Evolutionary conservation across 2,329 filamentous ascomycete species (phyloP), one percentile per base, ranked within the genome.

Genomic region (Xylaria sp.): DNA sequence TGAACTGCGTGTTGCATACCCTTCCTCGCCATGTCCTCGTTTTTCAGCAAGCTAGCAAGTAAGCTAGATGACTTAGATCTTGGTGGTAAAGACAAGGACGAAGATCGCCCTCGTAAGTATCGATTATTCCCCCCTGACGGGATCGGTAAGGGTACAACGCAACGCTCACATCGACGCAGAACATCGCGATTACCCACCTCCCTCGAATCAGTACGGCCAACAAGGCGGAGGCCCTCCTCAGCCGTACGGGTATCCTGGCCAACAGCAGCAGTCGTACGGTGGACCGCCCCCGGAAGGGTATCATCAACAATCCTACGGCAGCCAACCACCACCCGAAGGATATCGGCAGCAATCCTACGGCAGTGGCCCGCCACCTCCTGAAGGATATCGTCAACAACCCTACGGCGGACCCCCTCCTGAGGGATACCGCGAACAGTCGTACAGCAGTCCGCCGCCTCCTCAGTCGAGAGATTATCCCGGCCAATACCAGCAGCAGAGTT

Each of bases 11-110:
- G 15, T 46, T 49, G 53, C 54, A 23, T 33, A 4, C 27, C 51
- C 13, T 13, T 6, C 19, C 3, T 52, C 41, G 19, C 37, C 54
- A 69, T 46, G 47, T 73, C 73, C 69, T 73, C 73, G 3, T 73
- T 74, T 58, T 67, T 74, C 53, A 71, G 67, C 38, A 74, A 74
- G 27, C 62, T 75, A 35, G 54, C 67, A 15, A 70, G 67, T 58
- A 73, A 73, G 68, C 67, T 75, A 13, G 73, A 73, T 40, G 68
- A 71, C n/a, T 59, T 74, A 29, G 63, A 70, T 49, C 61, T 74
- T 13, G 68, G 69, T n/a, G 68, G 62, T 15, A 70, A 71, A 60
- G 68, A 71, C 13, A 59, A 60, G 35, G 49, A 68, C 40, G 57
- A 65, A 37, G 52, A 40, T 38, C 64, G 55, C 56, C 21, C 63